Conservation (phyloP, 2,329 filamentous ascomycete species). For the Claviceps sp. region DNA sequence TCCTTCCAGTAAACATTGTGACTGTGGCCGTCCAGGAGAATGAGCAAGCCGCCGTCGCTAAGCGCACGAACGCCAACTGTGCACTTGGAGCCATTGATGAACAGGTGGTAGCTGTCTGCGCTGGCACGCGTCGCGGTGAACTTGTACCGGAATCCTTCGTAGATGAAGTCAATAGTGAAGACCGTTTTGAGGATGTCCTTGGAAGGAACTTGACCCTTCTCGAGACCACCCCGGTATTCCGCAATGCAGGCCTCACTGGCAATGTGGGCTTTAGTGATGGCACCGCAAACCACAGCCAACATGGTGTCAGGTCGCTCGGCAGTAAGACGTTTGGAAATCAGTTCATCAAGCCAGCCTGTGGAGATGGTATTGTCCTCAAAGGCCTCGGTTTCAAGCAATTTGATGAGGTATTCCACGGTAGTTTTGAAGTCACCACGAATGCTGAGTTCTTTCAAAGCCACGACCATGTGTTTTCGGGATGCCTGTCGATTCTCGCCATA, state of each 20-base stretch:
- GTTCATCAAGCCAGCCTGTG: slow-evolving; percentile 95
- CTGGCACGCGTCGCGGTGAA: slow-evolving; percentile 93
- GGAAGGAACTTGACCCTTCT: slow-evolving; percentile 93
- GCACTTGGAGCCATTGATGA: slow-evolving; percentile 97
- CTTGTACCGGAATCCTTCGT: slow-evolving; percentile 92
- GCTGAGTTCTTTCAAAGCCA: slow-evolving; percentile 94
- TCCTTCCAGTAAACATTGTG: slow-evolving; percentile 99
- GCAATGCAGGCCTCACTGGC: slow-evolving; percentile 80
- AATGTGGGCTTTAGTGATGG: slow-evolving; percentile 86
- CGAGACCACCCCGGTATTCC: slow-evolving; percentile 77
- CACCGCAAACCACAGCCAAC: slow-evolving; percentile 89
- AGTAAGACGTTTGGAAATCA: slow-evolving; percentile 94
- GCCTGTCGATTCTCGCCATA: slow-evolving; percentile 96
- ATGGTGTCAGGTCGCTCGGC: slow-evolving; percentile 90
- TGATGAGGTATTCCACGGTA: slow-evolving; percentile 97
- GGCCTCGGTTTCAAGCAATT: slow-evolving; percentile 92
- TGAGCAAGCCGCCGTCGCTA: slow-evolving; percentile 82
- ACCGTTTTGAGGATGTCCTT: slow-evolving; percentile 97
- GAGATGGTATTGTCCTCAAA: slow-evolving; percentile 99
- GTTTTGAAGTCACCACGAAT: slow-evolving; percentile 99
- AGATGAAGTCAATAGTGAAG: slow-evolving; percentile 97
- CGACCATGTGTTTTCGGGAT: slow-evolving; percentile 97
- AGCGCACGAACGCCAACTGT: slow-evolving; percentile 84
- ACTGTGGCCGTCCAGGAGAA: slow-evolving; percentile 80
- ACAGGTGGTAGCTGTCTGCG: slow-evolving; percentile 87